Base-by-base conservation (phyloP, 2,329 filamentous ascomycete genomes). In the Aspergillus caelatus region DNA sequence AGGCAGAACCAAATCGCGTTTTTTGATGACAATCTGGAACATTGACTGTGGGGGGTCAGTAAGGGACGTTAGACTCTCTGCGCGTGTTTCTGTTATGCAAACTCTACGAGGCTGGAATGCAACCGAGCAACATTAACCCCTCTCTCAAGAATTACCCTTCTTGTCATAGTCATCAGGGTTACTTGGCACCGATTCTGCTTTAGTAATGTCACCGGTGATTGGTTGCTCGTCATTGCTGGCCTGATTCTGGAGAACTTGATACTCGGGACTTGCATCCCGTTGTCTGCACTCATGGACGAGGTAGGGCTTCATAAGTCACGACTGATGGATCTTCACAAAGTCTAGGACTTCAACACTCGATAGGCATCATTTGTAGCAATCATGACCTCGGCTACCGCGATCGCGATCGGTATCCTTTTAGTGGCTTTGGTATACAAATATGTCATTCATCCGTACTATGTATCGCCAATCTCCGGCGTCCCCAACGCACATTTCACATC, bases 401-500 rank as follows among this genome's bases (percentile, higher is more conserved):
- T 53, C 46, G 60, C 46, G 45, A 32, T 30, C 19, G 43, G 30
- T 26, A 2, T 43, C 28, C 36, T 62, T 26, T 9, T 61, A 9
- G 53, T 34, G 34, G 32, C 26, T 11, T n/a, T 62, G 7, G n/a
- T 74, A 46, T 74, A 73, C 60, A 69, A 64, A 55, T 70, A 68
- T 61, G 3, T 78, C 8, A 48, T 77, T 50, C 62, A 57, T 32
- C 73, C 74, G 1, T 67, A 68, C 45, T 71, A 86, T 57, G 53
- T 87, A 53, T 89, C 88, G 5, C 86, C 89, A 0, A 79, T 92
- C 16, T 77, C 84, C 39, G 83, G 80, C 45, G 81, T 91, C 41
- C 89, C 89, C 23, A 84, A 82, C 54, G 88, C 88, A 1, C 89
- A 92, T 75, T 87, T 86, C 79, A 83, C 85, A 0, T 81, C 85